These are phyloP conservation scores for Paraphaeosphaeria minitans DNA, from an alignment of 2,329 filamentous ascomycete species.

Conservation along the genomic window DNA sequence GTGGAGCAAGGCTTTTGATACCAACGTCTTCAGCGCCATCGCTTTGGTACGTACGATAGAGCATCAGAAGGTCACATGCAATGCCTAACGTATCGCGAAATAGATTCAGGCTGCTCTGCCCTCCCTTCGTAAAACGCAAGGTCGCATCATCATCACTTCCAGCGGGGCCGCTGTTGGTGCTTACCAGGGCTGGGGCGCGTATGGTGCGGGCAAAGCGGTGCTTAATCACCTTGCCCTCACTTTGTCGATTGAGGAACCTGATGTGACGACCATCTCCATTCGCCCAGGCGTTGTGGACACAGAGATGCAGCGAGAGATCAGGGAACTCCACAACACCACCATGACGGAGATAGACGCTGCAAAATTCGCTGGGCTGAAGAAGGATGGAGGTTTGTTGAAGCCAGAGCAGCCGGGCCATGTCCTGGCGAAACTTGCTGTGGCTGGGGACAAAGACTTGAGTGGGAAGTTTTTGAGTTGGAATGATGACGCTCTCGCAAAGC, in stretches of 20 bases:
- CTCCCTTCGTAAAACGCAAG: conserved; percentile 69
- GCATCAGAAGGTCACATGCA: not conserved
- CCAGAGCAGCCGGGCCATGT: conserved; percentile 86
- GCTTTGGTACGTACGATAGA: conserved; percentile 65
- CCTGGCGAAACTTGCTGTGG: conserved; percentile 76
- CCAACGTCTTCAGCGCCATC: conserved; percentile 86
- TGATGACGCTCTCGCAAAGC: conserved; percentile 33
- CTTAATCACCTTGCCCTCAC: conserved; percentile 79
- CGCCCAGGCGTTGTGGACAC: conserved; percentile 85
- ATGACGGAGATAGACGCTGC: conserved; percentile 64
- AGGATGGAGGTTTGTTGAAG: conserved; percentile 72
- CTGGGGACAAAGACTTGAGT: conserved; percentile 67
- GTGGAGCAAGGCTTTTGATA: conserved; percentile 77
- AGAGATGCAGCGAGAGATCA: conserved; percentile 83
- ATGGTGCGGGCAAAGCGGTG: conserved; percentile 82
- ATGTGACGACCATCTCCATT: conserved; percentile 73
- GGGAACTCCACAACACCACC: conserved; percentile 68
- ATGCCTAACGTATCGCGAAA: not conserved
- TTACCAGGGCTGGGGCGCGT: conserved; percentile 77
- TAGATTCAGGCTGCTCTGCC: conserved; percentile 74
- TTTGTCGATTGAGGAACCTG: conserved; percentile 75
- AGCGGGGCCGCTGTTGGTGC: conserved; percentile 73
- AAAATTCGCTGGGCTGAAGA: conserved; percentile 72
- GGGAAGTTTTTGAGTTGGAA: conserved; percentile 71
- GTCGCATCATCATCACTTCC: conserved; percentile 77